phyloP scores from a whole-genome alignment of 805 yeast species.

The Gaillardinia entomophila region DNA sequence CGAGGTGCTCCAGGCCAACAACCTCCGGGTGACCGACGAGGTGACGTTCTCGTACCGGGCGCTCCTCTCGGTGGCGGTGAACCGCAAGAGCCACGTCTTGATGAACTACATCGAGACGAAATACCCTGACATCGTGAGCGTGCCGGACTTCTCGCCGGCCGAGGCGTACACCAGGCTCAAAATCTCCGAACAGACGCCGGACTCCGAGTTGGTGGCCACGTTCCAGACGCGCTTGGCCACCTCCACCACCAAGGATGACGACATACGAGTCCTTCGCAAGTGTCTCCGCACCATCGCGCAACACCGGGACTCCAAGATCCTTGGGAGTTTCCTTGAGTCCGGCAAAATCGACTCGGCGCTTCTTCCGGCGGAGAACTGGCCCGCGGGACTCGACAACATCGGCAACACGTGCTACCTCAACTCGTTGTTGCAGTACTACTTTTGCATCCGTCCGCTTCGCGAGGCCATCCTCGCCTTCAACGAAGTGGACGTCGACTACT shows the following conservation, averaged over 20 bases:
- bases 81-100: conserved; percentile 52
- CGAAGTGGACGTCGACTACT: conserved; percentile 15
- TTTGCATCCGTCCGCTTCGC: conserved; percentile 77
- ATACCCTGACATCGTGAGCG: conserved; percentile 23
- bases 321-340: conserved; percentile 49
- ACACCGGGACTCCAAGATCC: conserved; percentile 47
- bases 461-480: conserved; percentile 56
- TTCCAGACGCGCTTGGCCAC: conserved; percentile 37
- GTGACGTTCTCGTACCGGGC: conserved; percentile 45
- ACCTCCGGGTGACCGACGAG: conserved; percentile 24
- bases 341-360: conserved; percentile 61
- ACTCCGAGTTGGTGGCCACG: conserved; percentile 47
- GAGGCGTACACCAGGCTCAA: conserved; percentile 13
- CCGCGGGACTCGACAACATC: conserved; percentile 88
- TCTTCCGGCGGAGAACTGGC: conserved; percentile 63
- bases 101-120: conserved; percentile 48
- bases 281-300: conserved; percentile 54
- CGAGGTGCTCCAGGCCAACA: conserved; percentile 37
- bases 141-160: conserved; percentile 1
- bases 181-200: conserved; percentile 36
- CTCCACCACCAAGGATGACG: conserved; percentile 24
- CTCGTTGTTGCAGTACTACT: conserved; percentile 85
- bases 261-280: conserved; percentile 50
- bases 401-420: conserved; percentile 90
- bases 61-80: conserved; percentile 54